Evolutionary conservation across 371 early-diverging fungal genomes (phyloP).

Genomic region (Mortierella sp.): DNA sequence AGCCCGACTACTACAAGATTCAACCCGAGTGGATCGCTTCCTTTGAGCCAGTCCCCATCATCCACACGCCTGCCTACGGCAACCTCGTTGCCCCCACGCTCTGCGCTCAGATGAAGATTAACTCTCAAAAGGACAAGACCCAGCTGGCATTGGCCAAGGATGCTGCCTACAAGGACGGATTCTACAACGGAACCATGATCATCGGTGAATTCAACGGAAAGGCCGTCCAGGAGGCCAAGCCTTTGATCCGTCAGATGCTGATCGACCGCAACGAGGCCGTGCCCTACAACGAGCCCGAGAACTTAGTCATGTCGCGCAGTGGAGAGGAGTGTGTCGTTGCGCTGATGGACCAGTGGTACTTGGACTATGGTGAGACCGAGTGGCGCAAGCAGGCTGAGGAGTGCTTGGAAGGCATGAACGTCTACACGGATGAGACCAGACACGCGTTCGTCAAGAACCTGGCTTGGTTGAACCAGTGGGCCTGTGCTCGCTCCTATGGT

Average conservation of each 20-base stretch:
- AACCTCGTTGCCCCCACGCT: constrained; percentile 85
- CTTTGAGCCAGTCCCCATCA: constrained; percentile 88
- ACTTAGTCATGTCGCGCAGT: constrained; percentile 94
- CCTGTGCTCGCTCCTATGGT: constrained; percentile 98
- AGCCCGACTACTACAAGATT: constrained; percentile 92
- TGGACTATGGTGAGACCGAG: constrained; percentile 96
- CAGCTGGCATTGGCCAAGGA: constrained; percentile 96
- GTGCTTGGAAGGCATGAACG: constrained; percentile 89
- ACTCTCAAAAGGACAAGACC: constrained; percentile 93
- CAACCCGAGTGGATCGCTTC: constrained; percentile 87
- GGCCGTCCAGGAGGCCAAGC: constrained; percentile 94
- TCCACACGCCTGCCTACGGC: constrained; percentile 89
- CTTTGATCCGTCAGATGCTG: constrained; percentile 80
- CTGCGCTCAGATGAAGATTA: constrained; percentile 93
- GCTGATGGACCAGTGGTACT: constrained; percentile 99
- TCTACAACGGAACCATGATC: constrained; percentile 92
- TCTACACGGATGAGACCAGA: constrained; percentile 88
- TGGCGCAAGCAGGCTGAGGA: constrained; percentile 91
- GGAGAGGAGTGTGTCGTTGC: constrained; percentile 99
- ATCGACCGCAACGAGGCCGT: constrained; percentile 83
- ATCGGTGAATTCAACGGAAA: constrained; percentile 86
- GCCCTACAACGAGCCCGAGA: constrained; percentile 97
- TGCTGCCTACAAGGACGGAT: constrained; percentile 96
- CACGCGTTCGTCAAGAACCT: constrained; percentile 90
- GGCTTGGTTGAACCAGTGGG: constrained; percentile 99